These are phyloP conservation scores for Penicillium olsonii DNA, from an alignment of 2,329 filamentous ascomycete species.

Conservation along the genomic window DNA sequence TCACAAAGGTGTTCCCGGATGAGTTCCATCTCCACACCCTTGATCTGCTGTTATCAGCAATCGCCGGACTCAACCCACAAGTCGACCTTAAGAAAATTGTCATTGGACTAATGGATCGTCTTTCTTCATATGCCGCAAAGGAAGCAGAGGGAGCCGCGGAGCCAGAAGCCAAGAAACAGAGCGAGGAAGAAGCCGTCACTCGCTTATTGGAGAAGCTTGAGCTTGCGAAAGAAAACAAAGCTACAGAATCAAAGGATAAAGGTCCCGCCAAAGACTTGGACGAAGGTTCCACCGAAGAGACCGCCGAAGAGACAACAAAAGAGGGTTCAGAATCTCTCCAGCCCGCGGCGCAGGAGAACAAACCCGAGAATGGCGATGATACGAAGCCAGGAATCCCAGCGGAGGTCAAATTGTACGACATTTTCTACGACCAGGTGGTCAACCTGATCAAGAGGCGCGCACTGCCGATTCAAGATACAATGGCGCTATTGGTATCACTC, in stretches of 20 bases:
- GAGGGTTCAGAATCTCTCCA: slow-evolving; percentile 27
- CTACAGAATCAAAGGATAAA: slow-evolving; percentile 40
- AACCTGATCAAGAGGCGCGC: slow-evolving; percentile 89
- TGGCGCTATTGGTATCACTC: slow-evolving; percentile 89
- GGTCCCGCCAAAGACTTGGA: slow-evolving; percentile 32
- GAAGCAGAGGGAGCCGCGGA: slow-evolving; percentile 74
- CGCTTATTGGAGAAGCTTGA: slow-evolving; percentile 76
- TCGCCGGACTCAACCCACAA: slow-evolving; percentile 88
- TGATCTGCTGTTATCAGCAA: slow-evolving; percentile 90
- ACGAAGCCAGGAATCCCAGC: slow-evolving; percentile 48
- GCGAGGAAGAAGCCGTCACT: slow-evolving; percentile 80
- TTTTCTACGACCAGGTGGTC: slow-evolving; percentile 95
- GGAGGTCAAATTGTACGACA: slow-evolving; percentile 88
- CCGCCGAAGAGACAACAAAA: slow-evolving; percentile 35
- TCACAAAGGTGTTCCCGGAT: slow-evolving; percentile 98
- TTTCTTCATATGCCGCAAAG: slow-evolving; percentile 91
- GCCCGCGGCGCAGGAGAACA: slow-evolving; percentile 32
- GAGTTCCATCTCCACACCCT: slow-evolving; percentile 97
- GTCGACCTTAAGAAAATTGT: slow-evolving; percentile 98
- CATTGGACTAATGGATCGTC: slow-evolving; percentile 93
- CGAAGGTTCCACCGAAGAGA: slow-evolving; percentile 38
- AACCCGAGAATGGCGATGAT: slow-evolving; percentile 33
- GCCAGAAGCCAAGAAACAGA: slow-evolving; percentile 70
- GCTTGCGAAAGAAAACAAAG: slow-evolving; percentile 61
- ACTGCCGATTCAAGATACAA: slow-evolving; percentile 90